Base-by-base conservation (phyloP, 140 eudicot genomes). In the Stevia rebaudiana region DNA sequence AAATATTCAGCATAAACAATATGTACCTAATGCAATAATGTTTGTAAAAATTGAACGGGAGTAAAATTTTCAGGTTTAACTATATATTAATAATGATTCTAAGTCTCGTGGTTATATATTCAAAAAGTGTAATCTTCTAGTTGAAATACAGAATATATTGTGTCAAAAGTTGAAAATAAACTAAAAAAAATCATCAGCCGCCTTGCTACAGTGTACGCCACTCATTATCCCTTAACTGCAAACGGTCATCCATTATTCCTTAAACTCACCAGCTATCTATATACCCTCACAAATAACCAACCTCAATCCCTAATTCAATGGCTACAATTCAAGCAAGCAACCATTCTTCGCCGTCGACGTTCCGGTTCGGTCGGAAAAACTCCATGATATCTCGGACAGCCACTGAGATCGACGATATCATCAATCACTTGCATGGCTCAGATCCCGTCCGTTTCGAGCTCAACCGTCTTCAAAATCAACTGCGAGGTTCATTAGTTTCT, bases 391-490 rank as follows among this genome's bases (percentile, higher is more conserved):
- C 83, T 16, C 69, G 85, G 47, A 75, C 82, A 23, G 84, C 76
- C 50, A 82, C 94, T 0, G 87, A 85, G 15, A 77, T 72, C 10
- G 91, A 85, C 11, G 89, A 80, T 42, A 37, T 85, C 17, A 63
- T 80, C n/a, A 75, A 70, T 19, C 72, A 67, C 28, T 24, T 85
- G 53, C 95, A 81, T 50, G 97, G 91, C 56, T 89, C 95, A 9
- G 91, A 85, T 75, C 95, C 97, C 3, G 83, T 88, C 28, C 82
- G 95, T 3, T 81, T 84, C 15, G 89, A 84, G 74, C 94, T 87
- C 71, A 80, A 69, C 23, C 97, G 95, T 31, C 95, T 89, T 17
- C 83, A 87, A 44, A 87, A 87, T 68, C 83, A 84, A 69, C 50
- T 87, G 23, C 77, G 88, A 89, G 95, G 97, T 89, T 17, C 1